Conservation (phyloP, 495 filamentous ascomycete species). For the Cudoniella acicularis region DNA sequence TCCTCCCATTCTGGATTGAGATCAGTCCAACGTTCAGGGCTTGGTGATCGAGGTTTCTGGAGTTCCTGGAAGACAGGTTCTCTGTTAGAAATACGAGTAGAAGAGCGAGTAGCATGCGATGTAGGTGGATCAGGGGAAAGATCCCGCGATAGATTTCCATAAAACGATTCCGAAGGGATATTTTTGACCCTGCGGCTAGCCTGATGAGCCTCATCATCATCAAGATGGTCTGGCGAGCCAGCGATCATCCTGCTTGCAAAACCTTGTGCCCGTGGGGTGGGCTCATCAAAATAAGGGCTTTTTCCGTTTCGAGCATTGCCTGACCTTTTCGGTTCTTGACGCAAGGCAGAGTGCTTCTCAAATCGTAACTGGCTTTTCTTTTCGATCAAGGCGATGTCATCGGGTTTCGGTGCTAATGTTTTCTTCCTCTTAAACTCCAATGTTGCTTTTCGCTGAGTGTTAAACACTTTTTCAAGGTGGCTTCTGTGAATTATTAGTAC, state of each 20-base stretch:
- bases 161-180: conserved; percentile 1
- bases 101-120: no score
- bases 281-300: background rate
- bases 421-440: no score
- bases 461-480: background rate
- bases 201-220: background rate
- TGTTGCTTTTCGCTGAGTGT: background rate
- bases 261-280: background rate
- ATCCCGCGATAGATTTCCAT: background rate
- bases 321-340: background rate
- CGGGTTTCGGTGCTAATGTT: no score
- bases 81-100: no score
- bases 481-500: background rate
- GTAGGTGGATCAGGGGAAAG: background rate
- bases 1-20: conserved; percentile 38
- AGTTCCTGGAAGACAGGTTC: conserved; percentile 1
- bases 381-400: background rate
- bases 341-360: background rate
- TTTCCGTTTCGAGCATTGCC: background rate
- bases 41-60: background rate
- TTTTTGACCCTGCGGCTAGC: no score
- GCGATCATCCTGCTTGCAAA: background rate
- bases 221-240: background rate
- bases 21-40: conserved; percentile 35
- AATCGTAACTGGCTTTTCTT: background rate